phyloP scores from a whole-genome alignment of 169 alveolate genomes.

The Plasmodium vinckei region DNA sequence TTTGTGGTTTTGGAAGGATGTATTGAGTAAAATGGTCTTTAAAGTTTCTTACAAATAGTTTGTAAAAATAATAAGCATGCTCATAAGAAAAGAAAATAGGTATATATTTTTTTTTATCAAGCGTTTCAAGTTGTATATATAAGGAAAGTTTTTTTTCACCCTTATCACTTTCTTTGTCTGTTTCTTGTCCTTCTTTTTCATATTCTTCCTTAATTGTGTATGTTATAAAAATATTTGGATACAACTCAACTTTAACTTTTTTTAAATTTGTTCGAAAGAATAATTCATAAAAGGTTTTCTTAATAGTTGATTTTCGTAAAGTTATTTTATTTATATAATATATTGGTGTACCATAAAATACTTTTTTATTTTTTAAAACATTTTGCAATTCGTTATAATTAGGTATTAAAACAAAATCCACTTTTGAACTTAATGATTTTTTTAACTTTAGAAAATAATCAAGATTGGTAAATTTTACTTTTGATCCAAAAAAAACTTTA shows the following conservation, averaged over 20 bases:
- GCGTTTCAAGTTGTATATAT: conserved; percentile 61
- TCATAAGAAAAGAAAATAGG: conserved; percentile 68
- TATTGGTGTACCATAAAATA: conserved; percentile 68
- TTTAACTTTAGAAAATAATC: conserved; percentile 36
- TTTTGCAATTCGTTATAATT: conserved; percentile 44
- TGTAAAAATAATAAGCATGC: conserved; percentile 57
- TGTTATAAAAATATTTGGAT: conserved; percentile 46
- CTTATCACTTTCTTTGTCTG: neutral
- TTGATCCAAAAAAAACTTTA: conserved; percentile 53
- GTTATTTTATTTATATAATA: conserved; percentile 52
- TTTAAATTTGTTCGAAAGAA: conserved; percentile 25
- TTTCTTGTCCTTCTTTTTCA: neutral
- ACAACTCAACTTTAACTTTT: conserved; percentile 34
- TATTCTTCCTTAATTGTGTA: conserved; percentile 22
- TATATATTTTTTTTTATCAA: conserved; percentile 45
- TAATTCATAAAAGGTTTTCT: conserved; percentile 41
- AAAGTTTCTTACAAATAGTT: conserved; percentile 28
- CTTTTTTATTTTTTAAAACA: conserved; percentile 49
- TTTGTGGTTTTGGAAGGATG: conserved; percentile 51
- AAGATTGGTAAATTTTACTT: conserved; percentile 43
- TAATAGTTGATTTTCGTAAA: conserved; percentile 25
- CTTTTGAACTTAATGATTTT: conserved; percentile 8
- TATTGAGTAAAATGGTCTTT: conserved; percentile 35
- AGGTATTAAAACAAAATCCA: conserved; percentile 57
- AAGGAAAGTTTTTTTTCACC: neutral